A percentile compares a stretch with the other conserved stretches of the same genome.
These are phyloP conservation scores for Physcomitrellopsis africana DNA, from an alignment of 225 moss, liverwort and hornwort species.

Conservation along the genomic window DNA sequence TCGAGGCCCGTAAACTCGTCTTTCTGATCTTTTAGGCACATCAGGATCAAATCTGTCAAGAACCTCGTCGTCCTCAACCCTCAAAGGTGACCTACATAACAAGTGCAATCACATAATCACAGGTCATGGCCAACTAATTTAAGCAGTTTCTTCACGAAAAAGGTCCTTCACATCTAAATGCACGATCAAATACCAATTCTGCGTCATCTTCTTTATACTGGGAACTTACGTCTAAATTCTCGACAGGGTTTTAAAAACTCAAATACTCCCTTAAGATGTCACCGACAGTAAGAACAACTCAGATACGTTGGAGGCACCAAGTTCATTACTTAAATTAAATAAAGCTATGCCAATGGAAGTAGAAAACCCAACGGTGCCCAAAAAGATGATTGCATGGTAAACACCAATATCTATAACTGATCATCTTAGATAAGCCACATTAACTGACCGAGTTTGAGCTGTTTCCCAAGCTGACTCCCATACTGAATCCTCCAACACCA, in stretches of 20 bases:
- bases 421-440: slow-evolving; percentile 1
- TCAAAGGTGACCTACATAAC: slow-evolving; percentile 67
- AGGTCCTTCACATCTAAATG: background rate
- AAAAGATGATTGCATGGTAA: background rate
- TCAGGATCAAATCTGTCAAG: slow-evolving; percentile 66
- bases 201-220: background rate
- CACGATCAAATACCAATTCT: background rate
- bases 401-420: background rate
- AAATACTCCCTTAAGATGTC: background rate
- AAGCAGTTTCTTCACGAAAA: background rate
- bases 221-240: background rate
- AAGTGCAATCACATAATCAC: slow-evolving; percentile 6
- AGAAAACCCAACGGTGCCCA: background rate
- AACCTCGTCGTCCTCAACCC: slow-evolving; percentile 78
- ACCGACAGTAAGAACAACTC: too few relatives aligned
- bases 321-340: background rate
- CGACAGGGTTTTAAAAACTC: background rate
- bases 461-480: slow-evolving; percentile 83
- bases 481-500: slow-evolving; percentile 69
- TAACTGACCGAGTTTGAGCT: slow-evolving; percentile 61
- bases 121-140: background rate
- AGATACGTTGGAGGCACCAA: background rate
- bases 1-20: slow-evolving; percentile 68
- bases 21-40: slow-evolving; percentile 46
- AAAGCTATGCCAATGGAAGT: background rate